Conservation (phyloP, 164 flowering plant genomes). For the Paratinospora sagittata region DNA sequence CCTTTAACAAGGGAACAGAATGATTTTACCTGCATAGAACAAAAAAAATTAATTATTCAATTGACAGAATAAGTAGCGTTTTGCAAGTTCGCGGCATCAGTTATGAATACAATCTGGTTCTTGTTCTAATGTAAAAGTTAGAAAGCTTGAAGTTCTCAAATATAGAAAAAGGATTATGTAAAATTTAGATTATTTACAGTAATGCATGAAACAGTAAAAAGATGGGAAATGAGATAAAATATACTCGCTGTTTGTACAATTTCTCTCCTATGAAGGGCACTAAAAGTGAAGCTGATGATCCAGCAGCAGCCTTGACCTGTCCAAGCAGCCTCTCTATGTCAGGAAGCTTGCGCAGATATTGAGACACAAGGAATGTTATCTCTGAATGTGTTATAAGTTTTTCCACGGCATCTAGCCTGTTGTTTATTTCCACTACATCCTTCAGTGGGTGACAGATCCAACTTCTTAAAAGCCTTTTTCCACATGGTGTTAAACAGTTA, state of each 20-base stretch:
- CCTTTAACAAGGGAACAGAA: conserved; percentile 89
- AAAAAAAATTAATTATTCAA: neutral
- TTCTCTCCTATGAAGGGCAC: conserved; percentile 70
- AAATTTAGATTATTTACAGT: neutral
- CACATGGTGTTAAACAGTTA: conserved; percentile 68
- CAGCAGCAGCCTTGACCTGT: conserved; percentile 59
- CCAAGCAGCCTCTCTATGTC: conserved; percentile 89
- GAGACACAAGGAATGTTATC: conserved; percentile 36
- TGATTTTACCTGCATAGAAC: conserved; percentile 55
- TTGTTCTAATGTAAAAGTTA: too few species aligned
- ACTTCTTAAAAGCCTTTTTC: conserved; percentile 76
- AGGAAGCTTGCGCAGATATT: conserved; percentile 74
- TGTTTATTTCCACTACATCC: conserved; percentile 56
- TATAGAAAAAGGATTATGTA: neutral
- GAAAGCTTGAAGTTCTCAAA: too few species aligned
- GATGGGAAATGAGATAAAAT: conserved; percentile 18
- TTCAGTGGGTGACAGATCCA: conserved; percentile 97
- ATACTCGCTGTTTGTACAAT: conserved; percentile 65
- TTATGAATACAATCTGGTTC: too few species aligned
- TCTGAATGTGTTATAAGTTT: conserved; percentile 46
- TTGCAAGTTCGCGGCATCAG: too few species aligned
- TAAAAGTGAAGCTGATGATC: conserved; percentile 52
- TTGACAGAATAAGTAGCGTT: neutral
- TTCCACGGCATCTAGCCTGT: conserved; percentile 78
- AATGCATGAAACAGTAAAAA: neutral